A percentile compares a stretch with the other conserved stretches of the same genome.
Evolutionary conservation across 2,329 filamentous ascomycete genomes (phyloP).

Genomic region (Colletotrichum aenigma): DNA sequence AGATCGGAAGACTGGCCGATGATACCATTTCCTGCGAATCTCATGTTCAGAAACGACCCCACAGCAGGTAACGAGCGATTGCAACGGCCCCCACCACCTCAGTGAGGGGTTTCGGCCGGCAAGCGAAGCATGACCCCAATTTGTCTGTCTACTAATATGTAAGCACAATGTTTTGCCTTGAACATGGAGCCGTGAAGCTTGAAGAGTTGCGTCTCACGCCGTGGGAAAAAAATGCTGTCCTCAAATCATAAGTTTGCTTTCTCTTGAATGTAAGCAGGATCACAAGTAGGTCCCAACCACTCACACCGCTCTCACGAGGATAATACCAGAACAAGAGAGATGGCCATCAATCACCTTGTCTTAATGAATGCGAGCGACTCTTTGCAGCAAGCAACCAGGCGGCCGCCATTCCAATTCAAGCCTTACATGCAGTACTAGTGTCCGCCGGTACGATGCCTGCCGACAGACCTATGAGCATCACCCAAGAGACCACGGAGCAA

Average conservation of each 20-base stretch:
- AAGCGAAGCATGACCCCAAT: neutral
- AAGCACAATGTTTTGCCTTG: neutral
- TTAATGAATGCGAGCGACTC: neutral
- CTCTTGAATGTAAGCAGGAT: fast-evolving
- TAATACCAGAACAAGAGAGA: neutral
- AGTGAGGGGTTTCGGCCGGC: neutral
- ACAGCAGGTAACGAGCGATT: neutral
- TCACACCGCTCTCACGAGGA: neutral
- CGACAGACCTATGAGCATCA: neutral
- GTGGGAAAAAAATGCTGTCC: no score
- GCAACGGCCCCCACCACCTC: neutral
- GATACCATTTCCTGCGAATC: slow-evolving; percentile 15
- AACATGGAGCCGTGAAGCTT: no score
- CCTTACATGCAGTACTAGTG: neutral
- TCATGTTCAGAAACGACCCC: neutral
- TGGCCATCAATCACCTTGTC: neutral
- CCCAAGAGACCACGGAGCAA: neutral
- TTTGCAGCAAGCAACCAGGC: neutral
- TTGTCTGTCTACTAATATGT: neutral
- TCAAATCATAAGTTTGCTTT: neutral
- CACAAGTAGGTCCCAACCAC: neutral
- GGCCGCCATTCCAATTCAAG: neutral
- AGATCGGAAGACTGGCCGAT: neutral
- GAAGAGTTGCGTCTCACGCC: no score
- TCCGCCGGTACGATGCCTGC: neutral